Base-by-base conservation (phyloP, 2,329 filamentous ascomycete genomes). In the Colletotrichum gloeosporioides region DNA sequence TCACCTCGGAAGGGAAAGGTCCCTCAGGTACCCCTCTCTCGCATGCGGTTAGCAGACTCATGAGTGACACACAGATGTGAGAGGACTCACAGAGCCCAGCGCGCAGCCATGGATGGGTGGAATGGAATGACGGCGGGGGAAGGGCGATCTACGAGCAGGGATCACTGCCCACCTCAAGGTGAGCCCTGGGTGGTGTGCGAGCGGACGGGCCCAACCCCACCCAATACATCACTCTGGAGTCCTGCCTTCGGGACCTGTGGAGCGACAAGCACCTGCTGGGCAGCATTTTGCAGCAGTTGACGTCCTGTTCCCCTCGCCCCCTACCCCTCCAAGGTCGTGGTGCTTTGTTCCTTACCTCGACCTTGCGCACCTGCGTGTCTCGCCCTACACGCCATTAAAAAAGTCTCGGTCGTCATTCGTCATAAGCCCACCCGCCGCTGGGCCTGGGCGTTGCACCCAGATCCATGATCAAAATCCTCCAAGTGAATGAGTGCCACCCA, bases 331-430 rank as follows among this genome's bases (percentile, higher is more conserved):
- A 53, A 27, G 59, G 36, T 49, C 39, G 39, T 44, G 39, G 18
- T 73, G 57, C 69, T 76, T 57, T 64, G 55, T 69, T 53, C 64
- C 59, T 65, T 32, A 53, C 62, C 62, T 67, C 73, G 62, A 68
- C 69, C 62, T 72, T 74, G 64, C 70, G 57, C 65, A 59, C 34
- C 27, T 59, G 63, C 49, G 64, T 69, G 73, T 74, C 74, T 73
- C 36, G 70, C 70, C 74, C 31, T 69, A 65, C 64, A 59, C 39
- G 71, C 57, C 39, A 69, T 76, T 74, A 66, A 53, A 74, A 49
- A 76, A 76, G 74, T 76, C 74, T 76, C 74, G 66, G 57, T 73
- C 69, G 73, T 75, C 73, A 75, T 76, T 73, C 69, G 73, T 73
- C 73, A 75, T 72, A 44, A 34, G 69, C 64, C 69, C 69, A 49